phyloP scores from a whole-genome alignment of 306 rosid genomes.

The Lupinus albus region DNA sequence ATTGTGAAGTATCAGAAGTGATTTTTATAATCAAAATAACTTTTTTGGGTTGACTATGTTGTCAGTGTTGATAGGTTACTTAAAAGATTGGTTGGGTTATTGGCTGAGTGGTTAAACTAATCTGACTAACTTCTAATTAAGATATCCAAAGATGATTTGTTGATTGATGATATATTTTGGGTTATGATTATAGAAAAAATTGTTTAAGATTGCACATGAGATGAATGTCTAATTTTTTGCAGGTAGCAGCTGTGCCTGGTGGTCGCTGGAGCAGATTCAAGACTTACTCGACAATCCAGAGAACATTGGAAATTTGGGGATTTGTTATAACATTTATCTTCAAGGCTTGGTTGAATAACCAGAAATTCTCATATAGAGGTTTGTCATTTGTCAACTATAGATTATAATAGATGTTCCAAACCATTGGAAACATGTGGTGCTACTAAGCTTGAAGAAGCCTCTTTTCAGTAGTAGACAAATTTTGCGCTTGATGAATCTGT shows the following conservation, averaged over 20 bases:
- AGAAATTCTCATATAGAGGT: constrained; percentile 86
- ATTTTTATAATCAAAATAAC: too few species aligned
- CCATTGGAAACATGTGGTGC: constrained; percentile 1
- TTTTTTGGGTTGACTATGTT: too few species aligned
- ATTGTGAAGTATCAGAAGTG: too few species aligned
- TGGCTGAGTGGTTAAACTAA: neutral
- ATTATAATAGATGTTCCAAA: constrained; percentile 1
- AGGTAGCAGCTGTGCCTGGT: constrained; percentile 95
- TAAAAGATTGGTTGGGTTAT: neutral
- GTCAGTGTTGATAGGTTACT: neutral
- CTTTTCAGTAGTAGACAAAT: neutral
- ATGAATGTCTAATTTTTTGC: constrained; percentile 36
- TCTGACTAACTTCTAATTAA: neutral
- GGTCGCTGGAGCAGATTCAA: constrained; percentile 98
- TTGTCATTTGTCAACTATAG: constrained; percentile 38
- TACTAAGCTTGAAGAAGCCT: constrained; percentile 14
- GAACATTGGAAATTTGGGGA: constrained; percentile 99
- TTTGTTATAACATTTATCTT: constrained; percentile 78
- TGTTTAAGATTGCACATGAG: constrained; percentile 23
- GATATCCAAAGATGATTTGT: too few species aligned
- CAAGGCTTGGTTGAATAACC: constrained; percentile 80
- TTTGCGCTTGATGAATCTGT: neutral
- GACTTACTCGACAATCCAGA: constrained; percentile 94
- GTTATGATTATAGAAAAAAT: neutral
- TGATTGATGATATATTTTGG: neutral